These are phyloP conservation scores for Melaleuca alternifolia DNA, from an alignment of 345 rosid species.

Conservation along the genomic window DNA sequence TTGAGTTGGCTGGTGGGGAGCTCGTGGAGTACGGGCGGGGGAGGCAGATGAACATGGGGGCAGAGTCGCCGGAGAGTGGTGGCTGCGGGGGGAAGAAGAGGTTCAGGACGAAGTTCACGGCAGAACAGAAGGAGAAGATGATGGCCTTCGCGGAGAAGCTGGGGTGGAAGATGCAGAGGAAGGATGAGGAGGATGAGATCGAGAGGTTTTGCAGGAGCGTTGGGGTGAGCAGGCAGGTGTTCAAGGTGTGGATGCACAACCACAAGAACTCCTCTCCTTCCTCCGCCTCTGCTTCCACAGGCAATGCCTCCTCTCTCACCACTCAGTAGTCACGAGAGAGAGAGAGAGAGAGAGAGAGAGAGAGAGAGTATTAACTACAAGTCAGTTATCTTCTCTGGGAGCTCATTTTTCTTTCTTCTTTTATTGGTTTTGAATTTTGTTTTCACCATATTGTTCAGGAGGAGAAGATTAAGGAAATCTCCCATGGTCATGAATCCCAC, in stretches of 20 bases:
- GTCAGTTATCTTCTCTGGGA: neutral
- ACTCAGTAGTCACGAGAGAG: neutral
- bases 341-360: neutral
- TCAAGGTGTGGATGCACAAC: constrained; percentile 76
- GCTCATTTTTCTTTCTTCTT: neutral
- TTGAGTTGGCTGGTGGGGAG: constrained; percentile 2
- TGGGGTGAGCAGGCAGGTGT: constrained; percentile 46
- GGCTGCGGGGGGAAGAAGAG: constrained; percentile 26
- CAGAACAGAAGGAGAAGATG: constrained; percentile 61
- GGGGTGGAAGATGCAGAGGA: constrained; percentile 53
- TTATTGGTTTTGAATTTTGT: neutral
- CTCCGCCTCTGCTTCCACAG: constrained; percentile 24
- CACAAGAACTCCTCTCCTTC: constrained; percentile 37
- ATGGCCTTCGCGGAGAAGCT: constrained; percentile 44
- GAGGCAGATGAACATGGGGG: neutral
- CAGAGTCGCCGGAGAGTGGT: constrained; percentile 2
- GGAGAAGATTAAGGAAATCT: neutral
- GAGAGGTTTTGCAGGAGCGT: constrained; percentile 46
- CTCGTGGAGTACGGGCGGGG: constrained; percentile 8
- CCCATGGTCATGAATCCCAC: neutral
- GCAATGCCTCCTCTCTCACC: constrained; percentile 54
- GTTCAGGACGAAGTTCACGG: constrained; percentile 50
- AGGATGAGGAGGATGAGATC: constrained; percentile 43
- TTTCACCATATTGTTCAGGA: neutral
- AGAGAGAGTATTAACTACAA: neutral